phyloP scores from a whole-genome alignment of 2,329 filamentous ascomycete genomes.

The Colletotrichum viniferum region DNA sequence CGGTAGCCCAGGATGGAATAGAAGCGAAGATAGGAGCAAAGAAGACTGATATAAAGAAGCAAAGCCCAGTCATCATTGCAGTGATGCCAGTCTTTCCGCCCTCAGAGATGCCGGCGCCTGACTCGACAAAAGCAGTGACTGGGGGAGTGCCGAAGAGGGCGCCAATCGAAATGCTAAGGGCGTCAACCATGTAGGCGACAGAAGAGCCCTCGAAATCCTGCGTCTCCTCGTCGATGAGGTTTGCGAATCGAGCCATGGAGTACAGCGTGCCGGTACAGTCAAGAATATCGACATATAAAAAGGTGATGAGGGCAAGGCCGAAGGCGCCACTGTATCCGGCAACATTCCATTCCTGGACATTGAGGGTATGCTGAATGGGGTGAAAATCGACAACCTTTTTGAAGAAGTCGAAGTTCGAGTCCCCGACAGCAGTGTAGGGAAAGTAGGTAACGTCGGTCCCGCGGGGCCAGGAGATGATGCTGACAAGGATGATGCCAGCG shows the following conservation, averaged over 20 bases:
- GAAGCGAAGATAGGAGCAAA: slow-evolving; percentile 91
- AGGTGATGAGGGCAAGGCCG: slow-evolving; percentile 83
- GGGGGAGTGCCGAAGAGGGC: slow-evolving; percentile 79
- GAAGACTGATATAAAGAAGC: slow-evolving; percentile 87
- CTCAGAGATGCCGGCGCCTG: slow-evolving; percentile 88
- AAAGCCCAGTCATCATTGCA: slow-evolving; percentile 76
- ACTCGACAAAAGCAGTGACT: slow-evolving; percentile 87
- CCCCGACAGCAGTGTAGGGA: slow-evolving; percentile 71
- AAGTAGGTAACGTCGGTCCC: slow-evolving; percentile 80
- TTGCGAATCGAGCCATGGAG: slow-evolving; percentile 85
- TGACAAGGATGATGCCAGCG: slow-evolving; percentile 80
- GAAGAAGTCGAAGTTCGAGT: slow-evolving; percentile 83
- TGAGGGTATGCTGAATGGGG: slow-evolving; percentile 70
- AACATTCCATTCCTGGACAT: slow-evolving; percentile 77
- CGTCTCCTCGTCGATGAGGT: slow-evolving; percentile 79
- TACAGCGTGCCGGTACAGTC: slow-evolving; percentile 88
- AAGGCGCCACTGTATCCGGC: slow-evolving; percentile 74
- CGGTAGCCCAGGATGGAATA: slow-evolving; percentile 88
- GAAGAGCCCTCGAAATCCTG: slow-evolving; percentile 89
- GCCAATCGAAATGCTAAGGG: slow-evolving; percentile 78
- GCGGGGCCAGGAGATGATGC: slow-evolving; percentile 88
- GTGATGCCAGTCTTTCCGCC: slow-evolving; percentile 87
- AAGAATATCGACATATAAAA: slow-evolving; percentile 89
- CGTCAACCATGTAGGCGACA: slow-evolving; percentile 83
- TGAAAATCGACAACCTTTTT: slow-evolving; percentile 87